Percentiles rank a stretch among this genome's conserved stretches.
phyloP scores from a whole-genome alignment of 2,329 filamentous ascomycete genomes.

The Amauroascus verrucosus region DNA sequence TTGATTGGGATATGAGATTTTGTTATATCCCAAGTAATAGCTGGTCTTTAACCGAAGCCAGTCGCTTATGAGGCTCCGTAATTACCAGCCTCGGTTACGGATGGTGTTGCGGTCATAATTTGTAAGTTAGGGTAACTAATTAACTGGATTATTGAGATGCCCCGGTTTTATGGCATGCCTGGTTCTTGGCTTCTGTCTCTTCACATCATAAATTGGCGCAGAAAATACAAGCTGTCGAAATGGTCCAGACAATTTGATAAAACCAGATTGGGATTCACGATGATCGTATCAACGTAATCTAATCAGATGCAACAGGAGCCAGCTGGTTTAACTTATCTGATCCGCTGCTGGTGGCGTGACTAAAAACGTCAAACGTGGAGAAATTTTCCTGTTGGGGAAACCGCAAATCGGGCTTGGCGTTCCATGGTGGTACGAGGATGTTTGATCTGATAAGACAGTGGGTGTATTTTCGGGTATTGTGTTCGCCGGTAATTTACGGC shows the following conservation, averaged over 20 bases:
- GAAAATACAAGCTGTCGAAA: not conserved
- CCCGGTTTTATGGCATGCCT: too few relatives aligned
- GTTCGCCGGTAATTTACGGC: constrained; percentile 3
- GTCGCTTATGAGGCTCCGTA: too few relatives aligned
- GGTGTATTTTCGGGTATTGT: constrained; percentile 7
- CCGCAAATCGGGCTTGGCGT: constrained; percentile 1
- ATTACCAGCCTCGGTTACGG: too few relatives aligned
- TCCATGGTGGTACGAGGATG: not conserved
- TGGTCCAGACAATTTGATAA: not conserved
- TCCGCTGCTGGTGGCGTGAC: constrained; percentile 10
- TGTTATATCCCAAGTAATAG: too few relatives aligned
- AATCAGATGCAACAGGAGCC: constrained; percentile 11
- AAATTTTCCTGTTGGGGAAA: constrained; percentile 6
- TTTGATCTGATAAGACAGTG: constrained; percentile 8
- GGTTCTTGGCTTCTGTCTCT: too few relatives aligned
- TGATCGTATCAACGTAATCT: constrained; percentile 2
- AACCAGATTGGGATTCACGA: not conserved
- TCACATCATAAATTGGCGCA: too few relatives aligned
- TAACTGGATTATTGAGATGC: too few relatives aligned
- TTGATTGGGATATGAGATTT: too few relatives aligned
- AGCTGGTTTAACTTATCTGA: constrained; percentile 2
- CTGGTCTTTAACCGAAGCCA: too few relatives aligned
- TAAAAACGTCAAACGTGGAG: constrained; percentile 4
- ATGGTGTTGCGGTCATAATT: too few relatives aligned
- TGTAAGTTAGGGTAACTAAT: too few relatives aligned